Base-by-base conservation (phyloP, 2,329 filamentous ascomycete species). In the Ophiostoma perfectum region DNA sequence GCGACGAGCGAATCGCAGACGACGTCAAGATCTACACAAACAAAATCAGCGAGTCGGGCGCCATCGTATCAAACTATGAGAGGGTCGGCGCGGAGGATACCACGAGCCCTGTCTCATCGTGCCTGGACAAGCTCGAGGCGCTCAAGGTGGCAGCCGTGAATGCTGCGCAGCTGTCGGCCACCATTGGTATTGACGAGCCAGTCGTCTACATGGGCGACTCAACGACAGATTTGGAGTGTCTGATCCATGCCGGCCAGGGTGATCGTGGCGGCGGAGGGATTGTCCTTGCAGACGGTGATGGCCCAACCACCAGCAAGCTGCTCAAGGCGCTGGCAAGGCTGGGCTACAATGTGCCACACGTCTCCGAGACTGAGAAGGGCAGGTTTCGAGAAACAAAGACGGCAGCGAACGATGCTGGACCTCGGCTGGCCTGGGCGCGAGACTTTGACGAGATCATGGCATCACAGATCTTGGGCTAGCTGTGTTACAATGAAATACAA, bases 201-300 rank as follows among this genome's bases (percentile, higher is more conserved):
- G 63, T 69, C n/a, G 74, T 84, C n/a, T 87, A 87, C 75, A 81
- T 86, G 74, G 85, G 85, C 7, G 85, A 87, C 74, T 86, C 84
- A 41, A 79, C 80, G 1, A 86, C 84, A 1, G 85, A 87, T 73
- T 75, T 87, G 68, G 80, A 82, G 73, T 87, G 84, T 69, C 75
- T 87, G 49, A 71, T 85, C 0, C 38, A 44, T 1, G 70, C 72
- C 18, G 62, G 18, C 7, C 16, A 42, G 39, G 60, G 39, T 44
- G 12, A 73, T 75, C 36, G 75, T 74, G 1, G 75, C 77, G 5
- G 64, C 71, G 69, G 70, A 45, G 85, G 84, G 4, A 75, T 86
- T 36, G 80, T 83, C 58, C 78, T 87, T 52, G 78, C 81, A 1
- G 76, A 76, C 45, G 70, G 69, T 64, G 67, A 67, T 38, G 70